These are phyloP conservation scores for Yarrowia sp. DNA, from an alignment of 805 yeast genomes.

Conservation along the genomic window DNA sequence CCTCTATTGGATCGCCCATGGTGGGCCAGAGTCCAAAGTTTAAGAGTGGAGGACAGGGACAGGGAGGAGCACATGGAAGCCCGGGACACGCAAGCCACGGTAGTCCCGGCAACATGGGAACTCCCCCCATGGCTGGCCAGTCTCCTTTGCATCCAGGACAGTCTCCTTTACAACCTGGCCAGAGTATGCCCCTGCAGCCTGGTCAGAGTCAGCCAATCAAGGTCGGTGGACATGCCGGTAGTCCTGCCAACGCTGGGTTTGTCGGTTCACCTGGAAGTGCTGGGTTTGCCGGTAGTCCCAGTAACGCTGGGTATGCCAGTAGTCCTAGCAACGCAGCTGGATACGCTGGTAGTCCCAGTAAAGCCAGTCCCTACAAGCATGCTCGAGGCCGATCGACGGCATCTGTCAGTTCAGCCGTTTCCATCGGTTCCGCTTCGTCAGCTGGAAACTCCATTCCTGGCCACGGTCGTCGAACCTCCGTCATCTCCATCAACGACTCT, in stretches of 20 bases:
- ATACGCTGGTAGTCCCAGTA: neutral
- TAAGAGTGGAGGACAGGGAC: slow-evolving; percentile 1
- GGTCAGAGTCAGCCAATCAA: slow-evolving; percentile 30
- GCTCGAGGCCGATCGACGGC: slow-evolving; percentile 12
- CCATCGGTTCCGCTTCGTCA: slow-evolving; percentile 12
- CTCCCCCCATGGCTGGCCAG: slow-evolving; percentile 22
- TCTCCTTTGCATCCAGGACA: slow-evolving; percentile 18
- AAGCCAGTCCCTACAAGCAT: slow-evolving; percentile 19
- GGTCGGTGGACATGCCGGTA: neutral
- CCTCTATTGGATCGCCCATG: slow-evolving; percentile 43
- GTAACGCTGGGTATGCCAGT: neutral
- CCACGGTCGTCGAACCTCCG: slow-evolving; percentile 12
- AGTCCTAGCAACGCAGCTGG: neutral
- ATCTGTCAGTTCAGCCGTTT: slow-evolving; percentile 6
- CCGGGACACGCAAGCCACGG: neutral
- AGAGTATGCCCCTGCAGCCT: slow-evolving; percentile 22
- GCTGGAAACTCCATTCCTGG: slow-evolving; percentile 33
- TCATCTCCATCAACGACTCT: slow-evolving; percentile 23
- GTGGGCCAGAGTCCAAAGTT: slow-evolving; percentile 22
- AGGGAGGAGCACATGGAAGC: slow-evolving; percentile 13
- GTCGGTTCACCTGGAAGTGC: slow-evolving; percentile 3
- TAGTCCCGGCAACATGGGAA: slow-evolving; percentile 8
- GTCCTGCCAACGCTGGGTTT: neutral
- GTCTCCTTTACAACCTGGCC: slow-evolving; percentile 19
- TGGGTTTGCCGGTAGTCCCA: neutral